Evolutionary conservation across 805 yeast species (phyloP).

Genomic region (Millerozyma acaciae): DNA sequence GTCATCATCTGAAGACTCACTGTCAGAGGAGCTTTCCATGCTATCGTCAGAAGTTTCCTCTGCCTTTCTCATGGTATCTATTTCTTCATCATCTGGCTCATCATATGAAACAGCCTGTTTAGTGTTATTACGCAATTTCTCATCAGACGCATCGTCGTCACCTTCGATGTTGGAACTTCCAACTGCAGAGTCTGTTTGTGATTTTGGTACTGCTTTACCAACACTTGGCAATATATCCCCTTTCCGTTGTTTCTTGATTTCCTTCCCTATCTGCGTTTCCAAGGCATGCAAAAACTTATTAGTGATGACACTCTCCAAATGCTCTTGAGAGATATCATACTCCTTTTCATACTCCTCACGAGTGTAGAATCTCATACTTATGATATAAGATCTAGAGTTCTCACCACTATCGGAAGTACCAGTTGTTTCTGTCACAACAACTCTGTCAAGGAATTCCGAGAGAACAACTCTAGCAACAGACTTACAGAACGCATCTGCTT

Average conservation of each 20-base stretch:
- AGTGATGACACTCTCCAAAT: slow-evolving; percentile 67
- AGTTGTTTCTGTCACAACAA: slow-evolving; percentile 83
- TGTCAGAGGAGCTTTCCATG: slow-evolving; percentile 34
- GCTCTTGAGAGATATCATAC: slow-evolving; percentile 80
- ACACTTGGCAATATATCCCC: slow-evolving; percentile 55
- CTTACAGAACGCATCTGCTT: slow-evolving; percentile 91
- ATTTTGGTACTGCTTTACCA: slow-evolving; percentile 68
- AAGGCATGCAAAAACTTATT: slow-evolving; percentile 62
- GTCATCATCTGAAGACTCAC: slow-evolving; percentile 39
- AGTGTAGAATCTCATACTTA: slow-evolving; percentile 73
- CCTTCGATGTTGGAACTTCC: slow-evolving; percentile 35
- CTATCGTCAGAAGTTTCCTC: slow-evolving; percentile 76
- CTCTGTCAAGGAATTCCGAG: slow-evolving; percentile 84
- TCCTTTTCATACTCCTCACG: slow-evolving; percentile 75
- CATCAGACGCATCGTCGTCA: slow-evolving; percentile 61
- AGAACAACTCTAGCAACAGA: slow-evolving; percentile 79
- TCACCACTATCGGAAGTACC: slow-evolving; percentile 49
- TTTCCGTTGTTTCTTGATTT: slow-evolving; percentile 75
- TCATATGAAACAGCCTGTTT: slow-evolving; percentile 92
- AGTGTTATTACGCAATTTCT: slow-evolving; percentile 53
- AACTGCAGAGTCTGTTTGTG: slow-evolving; percentile 38
- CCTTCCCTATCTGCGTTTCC: slow-evolving; percentile 72
- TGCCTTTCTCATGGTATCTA: slow-evolving; percentile 82
- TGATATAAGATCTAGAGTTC: slow-evolving; percentile 66
- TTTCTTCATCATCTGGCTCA: slow-evolving; percentile 92